Evolutionary conservation across 2,329 filamentous ascomycete genomes (phyloP).

Genomic region (Camillea tinctor): DNA sequence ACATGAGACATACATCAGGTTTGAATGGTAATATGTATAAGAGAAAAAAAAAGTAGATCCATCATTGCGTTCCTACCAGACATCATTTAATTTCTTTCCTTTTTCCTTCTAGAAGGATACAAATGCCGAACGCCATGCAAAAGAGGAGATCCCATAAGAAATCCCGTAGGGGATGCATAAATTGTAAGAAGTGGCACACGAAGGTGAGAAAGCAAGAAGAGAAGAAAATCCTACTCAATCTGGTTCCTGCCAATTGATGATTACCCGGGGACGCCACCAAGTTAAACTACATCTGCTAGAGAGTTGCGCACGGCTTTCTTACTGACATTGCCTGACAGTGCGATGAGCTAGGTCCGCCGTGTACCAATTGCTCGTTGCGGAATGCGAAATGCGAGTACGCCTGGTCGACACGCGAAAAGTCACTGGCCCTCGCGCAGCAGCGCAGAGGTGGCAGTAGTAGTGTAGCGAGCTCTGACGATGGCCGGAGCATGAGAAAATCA

Average conservation of each 20-base stretch:
- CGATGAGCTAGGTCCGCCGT: slow-evolving; percentile 29
- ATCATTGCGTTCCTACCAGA: neutral
- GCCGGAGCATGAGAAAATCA: slow-evolving; percentile 3
- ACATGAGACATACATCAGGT: too few species aligned
- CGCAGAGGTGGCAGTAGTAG: neutral
- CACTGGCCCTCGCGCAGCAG: neutral
- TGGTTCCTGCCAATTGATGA: neutral
- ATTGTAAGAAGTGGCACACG: slow-evolving; percentile 36
- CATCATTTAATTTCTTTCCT: neutral
- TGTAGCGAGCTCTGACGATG: neutral
- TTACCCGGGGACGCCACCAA: too few species aligned
- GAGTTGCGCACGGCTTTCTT: too few species aligned
- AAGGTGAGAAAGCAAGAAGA: slow-evolving; percentile 27
- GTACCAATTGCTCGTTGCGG: slow-evolving; percentile 28
- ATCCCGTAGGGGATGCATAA: slow-evolving; percentile 33
- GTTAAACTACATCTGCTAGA: too few species aligned
- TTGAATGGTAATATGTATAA: too few species aligned
- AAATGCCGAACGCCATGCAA: slow-evolving; percentile 20
- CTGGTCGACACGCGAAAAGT: slow-evolving; percentile 14
- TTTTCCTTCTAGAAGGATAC: neutral
- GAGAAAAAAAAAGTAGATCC: neutral
- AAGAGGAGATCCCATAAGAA: slow-evolving; percentile 35
- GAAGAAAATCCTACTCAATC: too few species aligned
- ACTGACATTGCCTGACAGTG: slow-evolving; percentile 12
- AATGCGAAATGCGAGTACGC: slow-evolving; percentile 30